These are phyloP conservation scores for Scleroderma bovista DNA, from an alignment of 768 basidiomycete species.

Conservation along the genomic window DNA sequence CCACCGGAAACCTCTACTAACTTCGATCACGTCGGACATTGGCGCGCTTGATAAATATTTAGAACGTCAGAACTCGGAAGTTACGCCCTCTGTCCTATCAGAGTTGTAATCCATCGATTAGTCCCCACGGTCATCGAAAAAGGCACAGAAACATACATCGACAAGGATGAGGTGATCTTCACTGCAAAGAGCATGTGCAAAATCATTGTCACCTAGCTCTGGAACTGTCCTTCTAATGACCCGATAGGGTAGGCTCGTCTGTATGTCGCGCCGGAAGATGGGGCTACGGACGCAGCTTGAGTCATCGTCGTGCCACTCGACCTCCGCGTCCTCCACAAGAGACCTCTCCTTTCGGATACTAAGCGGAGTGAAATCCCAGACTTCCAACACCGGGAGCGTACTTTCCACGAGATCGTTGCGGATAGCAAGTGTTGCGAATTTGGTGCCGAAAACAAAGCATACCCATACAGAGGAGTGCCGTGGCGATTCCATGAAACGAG, in stretches of 20 bases:
- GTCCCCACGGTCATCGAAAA: neutral
- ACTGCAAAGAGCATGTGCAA: slow-evolving; percentile 42
- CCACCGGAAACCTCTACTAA: neutral
- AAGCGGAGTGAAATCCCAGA: slow-evolving; percentile 51
- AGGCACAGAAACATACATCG: slow-evolving; percentile 28
- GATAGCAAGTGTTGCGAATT: slow-evolving; percentile 31
- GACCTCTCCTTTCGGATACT: slow-evolving; percentile 27
- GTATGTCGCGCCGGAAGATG: slow-evolving; percentile 38
- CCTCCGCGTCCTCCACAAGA: slow-evolving; percentile 5
- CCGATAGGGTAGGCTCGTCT: slow-evolving; percentile 44
- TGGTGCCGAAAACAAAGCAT: slow-evolving; percentile 51
- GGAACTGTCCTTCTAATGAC: slow-evolving; percentile 24
- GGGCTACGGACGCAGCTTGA: slow-evolving; percentile 20
- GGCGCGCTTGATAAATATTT: neutral
- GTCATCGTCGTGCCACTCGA: slow-evolving; percentile 22
- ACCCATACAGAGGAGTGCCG: slow-evolving; percentile 46
- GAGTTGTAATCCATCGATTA: neutral
- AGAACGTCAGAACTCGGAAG: slow-evolving; percentile 29
- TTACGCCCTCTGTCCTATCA: slow-evolving; percentile 17
- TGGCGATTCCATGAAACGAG: slow-evolving; percentile 36
- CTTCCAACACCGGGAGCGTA: slow-evolving; percentile 23
- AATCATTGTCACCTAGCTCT: slow-evolving; percentile 6
- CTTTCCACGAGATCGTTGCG: slow-evolving; percentile 7
- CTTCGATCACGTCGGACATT: neutral
- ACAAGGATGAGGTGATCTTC: slow-evolving; percentile 54